These are phyloP conservation scores for Solanum hybrid DNA, from an alignment of 305 asterid species.

Conservation along the genomic window DNA sequence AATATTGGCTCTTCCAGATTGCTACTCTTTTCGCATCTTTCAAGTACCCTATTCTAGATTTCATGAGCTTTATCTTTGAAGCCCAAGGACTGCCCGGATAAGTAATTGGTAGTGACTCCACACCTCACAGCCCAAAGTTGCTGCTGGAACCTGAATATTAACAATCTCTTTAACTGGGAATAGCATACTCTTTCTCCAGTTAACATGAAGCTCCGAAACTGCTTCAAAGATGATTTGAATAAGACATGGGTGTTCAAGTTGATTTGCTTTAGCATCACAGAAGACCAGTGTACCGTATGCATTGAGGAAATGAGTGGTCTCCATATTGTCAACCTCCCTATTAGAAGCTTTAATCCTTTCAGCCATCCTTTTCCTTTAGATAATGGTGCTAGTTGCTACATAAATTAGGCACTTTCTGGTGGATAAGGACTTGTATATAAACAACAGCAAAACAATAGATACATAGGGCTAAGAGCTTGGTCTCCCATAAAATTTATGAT, in stretches of 20 bases:
- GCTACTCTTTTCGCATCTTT: background rate
- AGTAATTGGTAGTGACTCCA: background rate
- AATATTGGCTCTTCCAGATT: background rate
- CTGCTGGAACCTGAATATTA: background rate
- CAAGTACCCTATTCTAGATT: background rate
- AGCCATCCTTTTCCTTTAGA: background rate
- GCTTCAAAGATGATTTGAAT: background rate
- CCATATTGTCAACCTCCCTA: background rate
- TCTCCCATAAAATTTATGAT: background rate
- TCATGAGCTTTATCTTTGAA: background rate
- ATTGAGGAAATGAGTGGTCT: background rate
- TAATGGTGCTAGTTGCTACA: background rate
- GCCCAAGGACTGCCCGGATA: background rate
- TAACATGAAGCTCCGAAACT: background rate
- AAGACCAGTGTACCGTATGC: background rate
- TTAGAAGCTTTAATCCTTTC: background rate
- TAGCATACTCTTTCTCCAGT: background rate
- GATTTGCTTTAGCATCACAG: background rate
- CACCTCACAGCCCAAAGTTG: background rate
- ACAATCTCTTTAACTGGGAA: background rate
- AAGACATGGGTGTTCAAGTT: background rate
- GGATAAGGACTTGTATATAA: background rate
- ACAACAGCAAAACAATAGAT: background rate
- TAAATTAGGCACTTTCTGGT: background rate
- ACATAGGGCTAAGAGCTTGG: background rate